Conservation (phyloP, 805 yeast species). For the Wickerhamiella parazyma region DNA sequence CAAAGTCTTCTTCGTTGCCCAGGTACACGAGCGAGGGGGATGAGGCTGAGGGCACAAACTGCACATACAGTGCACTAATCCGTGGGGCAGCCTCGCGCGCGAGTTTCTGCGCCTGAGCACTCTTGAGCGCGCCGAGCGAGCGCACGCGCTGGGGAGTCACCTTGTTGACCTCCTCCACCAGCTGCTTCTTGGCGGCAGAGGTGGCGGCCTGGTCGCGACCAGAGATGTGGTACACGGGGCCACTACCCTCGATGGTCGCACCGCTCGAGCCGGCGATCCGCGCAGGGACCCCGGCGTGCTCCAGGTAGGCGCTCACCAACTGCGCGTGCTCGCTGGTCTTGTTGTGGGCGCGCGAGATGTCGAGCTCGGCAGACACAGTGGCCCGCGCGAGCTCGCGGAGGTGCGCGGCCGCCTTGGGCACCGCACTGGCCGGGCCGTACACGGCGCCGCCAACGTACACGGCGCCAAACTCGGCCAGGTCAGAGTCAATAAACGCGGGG, state of each 20-base stretch:
- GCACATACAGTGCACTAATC: slow-evolving; percentile 29
- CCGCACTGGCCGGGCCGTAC: slow-evolving; percentile 43
- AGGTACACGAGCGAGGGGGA: slow-evolving; percentile 43
- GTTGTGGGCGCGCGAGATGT: slow-evolving; percentile 81
- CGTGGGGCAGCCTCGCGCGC: slow-evolving; percentile 28
- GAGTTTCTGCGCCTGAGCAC: slow-evolving; percentile 17
- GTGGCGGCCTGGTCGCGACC: slow-evolving; percentile 37
- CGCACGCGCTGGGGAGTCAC: slow-evolving; percentile 54
- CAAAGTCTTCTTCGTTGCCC: slow-evolving; percentile 47
- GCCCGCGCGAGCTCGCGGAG: slow-evolving; percentile 50
- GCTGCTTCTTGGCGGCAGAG: slow-evolving; percentile 54
- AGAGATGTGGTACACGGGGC: slow-evolving; percentile 48
- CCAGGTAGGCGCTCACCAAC: slow-evolving; percentile 53
- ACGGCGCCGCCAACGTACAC: slow-evolving; percentile 43
- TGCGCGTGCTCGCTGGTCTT: slow-evolving; percentile 65
- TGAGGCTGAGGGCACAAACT: slow-evolving; percentile 41
- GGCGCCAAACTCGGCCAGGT: slow-evolving; percentile 23
- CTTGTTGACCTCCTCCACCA: slow-evolving; percentile 60
- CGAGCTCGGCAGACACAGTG: slow-evolving; percentile 52
- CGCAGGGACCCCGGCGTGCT: slow-evolving; percentile 22
- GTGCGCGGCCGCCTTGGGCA: slow-evolving; percentile 46
- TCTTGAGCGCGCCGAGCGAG: slow-evolving; percentile 50
- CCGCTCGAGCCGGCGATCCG: slow-evolving; percentile 30
- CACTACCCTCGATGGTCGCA: slow-evolving; percentile 33
- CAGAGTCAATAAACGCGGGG: slow-evolving; percentile 5